phyloP scores from a whole-genome alignment of 2,329 filamentous ascomycete genomes.

The Pseudogymnoascus sp. region DNA sequence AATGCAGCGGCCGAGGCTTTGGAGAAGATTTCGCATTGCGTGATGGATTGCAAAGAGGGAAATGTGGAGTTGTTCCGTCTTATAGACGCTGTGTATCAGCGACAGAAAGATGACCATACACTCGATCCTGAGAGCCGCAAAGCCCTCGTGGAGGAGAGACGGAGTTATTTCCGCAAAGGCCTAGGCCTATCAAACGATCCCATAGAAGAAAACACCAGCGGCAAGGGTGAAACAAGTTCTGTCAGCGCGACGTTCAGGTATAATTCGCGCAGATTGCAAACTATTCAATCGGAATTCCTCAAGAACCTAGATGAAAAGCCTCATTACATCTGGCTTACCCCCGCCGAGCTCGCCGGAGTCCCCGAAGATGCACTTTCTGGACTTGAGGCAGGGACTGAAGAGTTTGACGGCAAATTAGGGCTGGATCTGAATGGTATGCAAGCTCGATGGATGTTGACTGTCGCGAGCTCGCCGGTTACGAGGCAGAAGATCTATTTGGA shows the following conservation, averaged over 20 bases:
- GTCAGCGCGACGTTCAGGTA: neutral
- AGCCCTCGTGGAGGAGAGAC: neutral
- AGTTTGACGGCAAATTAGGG: slow-evolving; percentile 63
- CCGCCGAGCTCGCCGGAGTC: slow-evolving; percentile 63
- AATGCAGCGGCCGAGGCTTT: neutral
- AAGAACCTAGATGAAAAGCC: slow-evolving; percentile 74
- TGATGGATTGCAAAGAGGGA: neutral
- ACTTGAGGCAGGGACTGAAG: slow-evolving; percentile 61
- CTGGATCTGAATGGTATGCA: slow-evolving; percentile 73
- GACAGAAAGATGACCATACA: neutral
- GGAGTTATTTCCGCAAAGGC: neutral
- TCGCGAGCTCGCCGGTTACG: slow-evolving; percentile 58
- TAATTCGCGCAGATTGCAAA: slow-evolving; percentile 68
- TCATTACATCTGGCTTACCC: slow-evolving; percentile 68
- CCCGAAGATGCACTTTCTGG: slow-evolving; percentile 57
- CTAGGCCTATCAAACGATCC: neutral
- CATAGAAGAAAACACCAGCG: neutral
- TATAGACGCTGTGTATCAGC: neutral
- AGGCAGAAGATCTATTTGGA: slow-evolving; percentile 57
- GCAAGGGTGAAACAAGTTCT: neutral
- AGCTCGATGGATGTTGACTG: slow-evolving; percentile 69
- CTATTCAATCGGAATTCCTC: slow-evolving; percentile 63
- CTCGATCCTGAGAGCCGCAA: neutral
- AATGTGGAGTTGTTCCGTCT: neutral
- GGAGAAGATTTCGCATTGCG: neutral